A percentile compares a stretch with the other conserved stretches of the same genome.
These are phyloP conservation scores for Anthracocystis walkeri DNA, from an alignment of 1,284 basidiomycete genomes.

Conservation along the genomic window DNA sequence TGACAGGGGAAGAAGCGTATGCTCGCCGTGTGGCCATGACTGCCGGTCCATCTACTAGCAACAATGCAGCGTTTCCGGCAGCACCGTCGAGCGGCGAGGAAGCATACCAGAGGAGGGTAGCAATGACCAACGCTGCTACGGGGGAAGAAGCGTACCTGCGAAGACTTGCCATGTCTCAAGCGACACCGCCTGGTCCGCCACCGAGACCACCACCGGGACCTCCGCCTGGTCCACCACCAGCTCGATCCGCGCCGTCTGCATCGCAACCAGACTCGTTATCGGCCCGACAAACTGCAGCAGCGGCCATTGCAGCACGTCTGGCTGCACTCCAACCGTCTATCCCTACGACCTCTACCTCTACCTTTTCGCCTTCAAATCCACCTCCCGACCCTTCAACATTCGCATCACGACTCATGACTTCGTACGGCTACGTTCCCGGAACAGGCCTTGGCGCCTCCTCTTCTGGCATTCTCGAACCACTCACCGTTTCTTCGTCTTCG, in stretches of 20 bases:
- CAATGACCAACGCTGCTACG: constrained; percentile 19
- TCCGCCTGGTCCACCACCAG: constrained; percentile 22
- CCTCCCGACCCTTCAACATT: constrained; percentile 29
- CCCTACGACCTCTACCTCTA: constrained; percentile 2
- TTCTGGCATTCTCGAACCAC: constrained; percentile 55
- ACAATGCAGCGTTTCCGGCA: background rate
- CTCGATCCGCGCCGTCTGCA: background rate
- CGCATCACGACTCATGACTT: constrained; percentile 56
- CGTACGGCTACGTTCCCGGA: constrained; percentile 59
- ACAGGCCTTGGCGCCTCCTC: constrained; percentile 61
- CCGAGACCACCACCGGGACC: constrained; percentile 27
- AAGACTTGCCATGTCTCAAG: constrained; percentile 33
- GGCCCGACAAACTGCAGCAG: constrained; percentile 45
- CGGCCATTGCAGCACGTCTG: constrained; percentile 57
- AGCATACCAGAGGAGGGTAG: constrained; percentile 31
- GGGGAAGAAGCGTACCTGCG: constrained; percentile 46
- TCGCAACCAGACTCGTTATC: constrained; percentile 18
- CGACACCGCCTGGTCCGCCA: constrained; percentile 29
- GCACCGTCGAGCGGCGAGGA: constrained; percentile 15
- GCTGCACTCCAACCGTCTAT: constrained; percentile 10
- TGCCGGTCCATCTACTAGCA: background rate
- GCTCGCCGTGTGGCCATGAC: constrained; percentile 29
- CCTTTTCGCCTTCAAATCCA: background rate
- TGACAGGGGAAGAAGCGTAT: constrained; percentile 48
- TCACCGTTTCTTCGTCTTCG: constrained; percentile 12